Evolutionary conservation across 2,329 filamentous ascomycete species (phyloP).

Genomic region (Plenodomus lindquistii): DNA sequence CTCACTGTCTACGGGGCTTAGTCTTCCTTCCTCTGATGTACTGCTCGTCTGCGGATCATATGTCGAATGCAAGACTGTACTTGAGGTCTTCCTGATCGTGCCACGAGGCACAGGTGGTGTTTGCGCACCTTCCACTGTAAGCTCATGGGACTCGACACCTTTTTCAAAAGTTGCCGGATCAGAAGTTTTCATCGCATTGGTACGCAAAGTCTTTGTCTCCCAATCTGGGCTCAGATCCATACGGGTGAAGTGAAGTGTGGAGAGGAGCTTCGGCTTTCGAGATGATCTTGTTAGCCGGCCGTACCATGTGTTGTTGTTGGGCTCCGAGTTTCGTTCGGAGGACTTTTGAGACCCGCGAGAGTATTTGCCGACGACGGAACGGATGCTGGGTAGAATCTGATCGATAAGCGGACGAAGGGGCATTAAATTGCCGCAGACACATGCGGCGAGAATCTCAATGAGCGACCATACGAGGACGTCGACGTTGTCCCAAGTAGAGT

Average conservation of each 20-base stretch:
- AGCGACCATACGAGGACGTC: conserved; percentile 22
- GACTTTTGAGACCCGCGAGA: conserved; percentile 10
- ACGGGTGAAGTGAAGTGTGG: conserved; percentile 9
- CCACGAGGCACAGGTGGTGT: conserved; percentile 1
- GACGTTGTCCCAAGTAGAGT: conserved; percentile 23
- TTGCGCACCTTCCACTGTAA: background rate
- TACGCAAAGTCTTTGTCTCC: background rate
- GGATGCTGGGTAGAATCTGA: conserved; percentile 7
- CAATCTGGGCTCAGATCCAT: background rate
- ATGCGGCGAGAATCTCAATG: conserved; percentile 19
- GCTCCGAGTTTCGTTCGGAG: conserved; percentile 6
- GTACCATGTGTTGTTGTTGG: background rate
- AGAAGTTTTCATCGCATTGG: background rate
- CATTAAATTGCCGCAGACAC: conserved; percentile 18
- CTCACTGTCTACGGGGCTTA: conserved; percentile 8
- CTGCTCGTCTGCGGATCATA: background rate
- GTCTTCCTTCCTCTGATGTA: background rate
- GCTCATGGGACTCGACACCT: background rate
- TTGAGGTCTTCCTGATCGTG: conserved; percentile 2
- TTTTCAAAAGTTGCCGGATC: conserved; percentile 1
- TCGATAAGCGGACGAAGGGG: conserved; percentile 19
- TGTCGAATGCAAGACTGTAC: background rate
- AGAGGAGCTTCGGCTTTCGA: conserved; percentile 3
- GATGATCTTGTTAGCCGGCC: background rate
- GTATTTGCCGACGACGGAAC: conserved; percentile 9